Percentiles rank a stretch among this genome's conserved stretches.
Conservation (phyloP, 1,284 basidiomycete species). For the Golubevia pallescens region DNA sequence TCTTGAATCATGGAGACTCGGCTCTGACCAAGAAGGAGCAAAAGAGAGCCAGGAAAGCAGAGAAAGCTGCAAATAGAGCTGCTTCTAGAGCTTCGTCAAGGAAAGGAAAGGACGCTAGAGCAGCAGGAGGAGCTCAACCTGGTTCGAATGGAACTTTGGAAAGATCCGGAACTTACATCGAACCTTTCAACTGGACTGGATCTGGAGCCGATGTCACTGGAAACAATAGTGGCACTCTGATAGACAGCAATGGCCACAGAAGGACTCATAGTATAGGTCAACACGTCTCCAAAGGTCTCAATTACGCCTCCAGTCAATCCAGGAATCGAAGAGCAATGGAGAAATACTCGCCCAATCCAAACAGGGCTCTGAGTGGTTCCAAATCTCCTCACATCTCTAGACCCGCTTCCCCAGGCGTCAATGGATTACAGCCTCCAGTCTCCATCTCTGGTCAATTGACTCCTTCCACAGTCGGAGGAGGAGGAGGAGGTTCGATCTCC, state of each 20-base stretch:
- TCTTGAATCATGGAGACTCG: conserved; percentile 34
- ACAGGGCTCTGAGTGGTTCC: conserved; percentile 1
- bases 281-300: conserved; percentile 35
- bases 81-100: conserved; percentile 13
- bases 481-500: too few species aligned
- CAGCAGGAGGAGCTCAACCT: too few species aligned
- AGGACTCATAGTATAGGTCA: conserved; percentile 24
- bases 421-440: neutral
- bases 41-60: conserved; percentile 29
- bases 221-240: conserved; percentile 18
- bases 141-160: too few species aligned
- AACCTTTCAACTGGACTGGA: too few species aligned
- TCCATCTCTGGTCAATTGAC: conserved; percentile 7
- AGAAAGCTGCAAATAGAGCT: conserved; percentile 27
- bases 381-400: conserved; percentile 20
- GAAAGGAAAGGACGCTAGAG: neutral
- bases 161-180: too few species aligned
- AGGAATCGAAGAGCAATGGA: conserved; percentile 53
- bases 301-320: conserved; percentile 36
- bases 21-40: conserved; percentile 38
- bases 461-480: conserved; percentile 12
- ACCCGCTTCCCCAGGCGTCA: conserved; percentile 14
- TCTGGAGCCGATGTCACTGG: conserved; percentile 4
- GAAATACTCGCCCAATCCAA: conserved; percentile 37
- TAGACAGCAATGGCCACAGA: conserved; percentile 17